These are phyloP conservation scores for Microstegium vimineum DNA, from an alignment of 176 grass and related monocot species.

Conservation along the genomic window DNA sequence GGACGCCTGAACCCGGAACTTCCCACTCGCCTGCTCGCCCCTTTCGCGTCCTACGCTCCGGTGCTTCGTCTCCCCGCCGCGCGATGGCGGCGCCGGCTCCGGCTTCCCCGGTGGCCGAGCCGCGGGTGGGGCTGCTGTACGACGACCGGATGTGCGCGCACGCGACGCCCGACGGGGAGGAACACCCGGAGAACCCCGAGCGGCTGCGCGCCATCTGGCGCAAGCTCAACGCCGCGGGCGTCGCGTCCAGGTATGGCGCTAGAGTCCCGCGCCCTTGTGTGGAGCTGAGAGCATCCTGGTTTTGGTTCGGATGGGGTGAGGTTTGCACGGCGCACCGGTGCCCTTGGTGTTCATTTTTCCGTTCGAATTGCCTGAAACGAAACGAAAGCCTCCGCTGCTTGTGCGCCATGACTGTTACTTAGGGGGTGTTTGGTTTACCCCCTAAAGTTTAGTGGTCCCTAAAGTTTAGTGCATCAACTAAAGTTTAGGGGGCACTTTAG, in stretches of 20 bases:
- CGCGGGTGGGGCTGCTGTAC: conserved; percentile 63
- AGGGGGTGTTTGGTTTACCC: too few species aligned
- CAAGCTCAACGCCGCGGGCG: conserved; percentile 62
- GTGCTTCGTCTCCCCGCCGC: neutral
- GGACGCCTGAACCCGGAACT: neutral
- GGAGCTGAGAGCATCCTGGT: neutral
- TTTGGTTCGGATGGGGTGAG: neutral
- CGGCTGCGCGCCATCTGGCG: conserved; percentile 76
- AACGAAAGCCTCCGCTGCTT: neutral
- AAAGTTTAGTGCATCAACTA: too few species aligned
- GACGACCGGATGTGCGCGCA: conserved; percentile 96
- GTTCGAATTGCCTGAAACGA: neutral
- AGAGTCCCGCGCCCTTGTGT: neutral
- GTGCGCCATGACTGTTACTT: neutral
- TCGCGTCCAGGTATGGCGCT: conserved; percentile 47
- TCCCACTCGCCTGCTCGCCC: neutral
- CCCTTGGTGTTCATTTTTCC: neutral
- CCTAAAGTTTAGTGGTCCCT: too few species aligned
- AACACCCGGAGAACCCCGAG: conserved; percentile 78
- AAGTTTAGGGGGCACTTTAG: too few species aligned
- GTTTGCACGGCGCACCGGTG: neutral
- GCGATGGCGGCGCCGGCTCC: neutral
- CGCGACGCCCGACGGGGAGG: conserved; percentile 56
- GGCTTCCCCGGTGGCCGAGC: neutral
- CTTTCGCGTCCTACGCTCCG: too few species aligned